Conservation (phyloP, 2,329 filamentous ascomycete species). For the Claviceps quebecensis region DNA sequence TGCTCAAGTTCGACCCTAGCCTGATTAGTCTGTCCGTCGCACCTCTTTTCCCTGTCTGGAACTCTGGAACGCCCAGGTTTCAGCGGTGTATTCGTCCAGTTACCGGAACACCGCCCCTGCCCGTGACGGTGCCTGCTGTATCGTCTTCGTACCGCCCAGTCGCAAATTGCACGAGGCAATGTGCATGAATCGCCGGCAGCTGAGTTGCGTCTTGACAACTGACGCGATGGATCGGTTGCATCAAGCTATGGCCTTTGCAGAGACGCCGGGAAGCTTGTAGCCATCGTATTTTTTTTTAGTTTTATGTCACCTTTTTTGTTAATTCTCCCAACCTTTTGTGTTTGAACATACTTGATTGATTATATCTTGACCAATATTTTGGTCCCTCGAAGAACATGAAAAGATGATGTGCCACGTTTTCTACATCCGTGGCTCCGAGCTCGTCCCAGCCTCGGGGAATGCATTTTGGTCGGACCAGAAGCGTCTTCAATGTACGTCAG, state of each 20-base stretch:
- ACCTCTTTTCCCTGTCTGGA: neutral
- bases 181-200: constrained; percentile 6
- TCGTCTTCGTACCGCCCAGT: neutral
- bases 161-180: constrained; percentile 2
- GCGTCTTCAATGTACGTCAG: neutral
- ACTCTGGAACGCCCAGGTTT: neutral
- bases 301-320: neutral
- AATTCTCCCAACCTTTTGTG: neutral
- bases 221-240: constrained; percentile 3
- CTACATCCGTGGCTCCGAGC: neutral
- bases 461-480: neutral
- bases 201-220: constrained; percentile 5
- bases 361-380: too few species aligned
- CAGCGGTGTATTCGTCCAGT: neutral
- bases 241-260: neutral
- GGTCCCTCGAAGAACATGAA: too few species aligned
- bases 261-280: neutral
- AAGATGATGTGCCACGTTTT: neutral
- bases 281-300: neutral
- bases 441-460: neutral
- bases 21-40: neutral
- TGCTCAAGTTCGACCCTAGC: neutral
- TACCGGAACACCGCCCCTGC: too few species aligned
- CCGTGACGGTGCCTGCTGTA: too few species aligned
- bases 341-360: too few species aligned